Evolutionary conservation across 768 basidiomycete genomes (phyloP).

Genomic region (Cantharellus cinnabarinus): DNA sequence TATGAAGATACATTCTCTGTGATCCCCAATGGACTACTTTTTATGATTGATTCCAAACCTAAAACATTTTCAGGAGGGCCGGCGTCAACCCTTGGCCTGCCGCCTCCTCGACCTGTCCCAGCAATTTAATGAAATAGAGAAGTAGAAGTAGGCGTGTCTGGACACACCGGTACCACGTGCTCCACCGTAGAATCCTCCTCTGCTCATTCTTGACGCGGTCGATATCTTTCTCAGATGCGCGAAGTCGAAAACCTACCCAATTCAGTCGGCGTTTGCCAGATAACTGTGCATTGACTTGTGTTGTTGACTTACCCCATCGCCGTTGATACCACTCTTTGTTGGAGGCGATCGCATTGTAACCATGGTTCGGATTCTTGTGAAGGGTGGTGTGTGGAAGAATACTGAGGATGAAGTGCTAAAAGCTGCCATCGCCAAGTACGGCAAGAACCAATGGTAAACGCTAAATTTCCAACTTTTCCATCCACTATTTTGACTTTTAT

Average conservation of each 20-base stretch:
- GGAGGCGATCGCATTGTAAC: neutral
- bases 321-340: neutral
- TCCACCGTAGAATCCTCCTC: constrained; percentile 11
- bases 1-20: constrained; percentile 14
- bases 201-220: neutral
- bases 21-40: neutral
- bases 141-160: constrained; percentile 14
- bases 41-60: constrained; percentile 25
- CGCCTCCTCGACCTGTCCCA: constrained; percentile 39
- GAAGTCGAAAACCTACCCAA: too few species aligned
- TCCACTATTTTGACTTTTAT: constrained; percentile 12
- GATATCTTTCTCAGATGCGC: neutral
- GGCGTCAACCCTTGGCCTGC: constrained; percentile 37
- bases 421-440: constrained; percentile 94
- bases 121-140: neutral
- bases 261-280: too few species aligned
- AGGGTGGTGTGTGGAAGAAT: neutral
- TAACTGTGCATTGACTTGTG: neutral
- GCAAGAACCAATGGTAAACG: constrained; percentile 78
- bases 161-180: constrained; percentile 4
- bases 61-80: constrained; percentile 68
- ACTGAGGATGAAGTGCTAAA: constrained; percentile 79
- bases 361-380: constrained; percentile 7
- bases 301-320: neutral
- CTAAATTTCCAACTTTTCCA: neutral